A percentile compares a stretch with the other conserved stretches of the same genome.
Conservation (phyloP, 2,329 filamentous ascomycete species). For the Hypoxylon sp. region DNA sequence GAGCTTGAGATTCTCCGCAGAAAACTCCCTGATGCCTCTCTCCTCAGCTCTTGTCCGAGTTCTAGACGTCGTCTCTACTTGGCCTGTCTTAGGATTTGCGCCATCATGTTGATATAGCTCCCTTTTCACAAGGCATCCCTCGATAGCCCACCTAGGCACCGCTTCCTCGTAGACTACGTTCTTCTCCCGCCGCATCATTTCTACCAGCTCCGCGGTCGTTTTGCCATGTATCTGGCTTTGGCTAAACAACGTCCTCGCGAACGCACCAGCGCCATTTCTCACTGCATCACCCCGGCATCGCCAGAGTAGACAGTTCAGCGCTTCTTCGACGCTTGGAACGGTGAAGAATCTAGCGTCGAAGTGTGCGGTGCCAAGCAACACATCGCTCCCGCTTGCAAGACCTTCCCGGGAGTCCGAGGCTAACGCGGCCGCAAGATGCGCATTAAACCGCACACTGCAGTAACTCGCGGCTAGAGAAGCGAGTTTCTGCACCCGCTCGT, state of each 20-base stretch:
- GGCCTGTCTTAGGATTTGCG: constrained; percentile 10
- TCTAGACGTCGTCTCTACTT: constrained; percentile 1
- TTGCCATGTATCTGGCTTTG: constrained; percentile 20
- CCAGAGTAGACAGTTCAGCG: constrained; percentile 34
- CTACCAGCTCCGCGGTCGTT: constrained; percentile 31
- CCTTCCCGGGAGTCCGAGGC: neutral
- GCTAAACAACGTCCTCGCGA: constrained; percentile 28
- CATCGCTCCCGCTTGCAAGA: neutral
- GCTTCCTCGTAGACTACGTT: constrained; percentile 32
- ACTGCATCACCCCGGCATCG: constrained; percentile 22
- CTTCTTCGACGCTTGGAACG: constrained; percentile 34
- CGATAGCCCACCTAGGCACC: constrained; percentile 38
- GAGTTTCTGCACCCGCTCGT: constrained; percentile 33
- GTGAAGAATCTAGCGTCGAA: constrained; percentile 38
- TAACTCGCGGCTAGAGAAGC: constrained; percentile 32
- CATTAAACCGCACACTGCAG: constrained; percentile 36
- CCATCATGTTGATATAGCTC: constrained; percentile 24
- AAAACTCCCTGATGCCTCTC: constrained; percentile 31
- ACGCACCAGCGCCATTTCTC: constrained; percentile 19
- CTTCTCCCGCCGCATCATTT: constrained; percentile 36
- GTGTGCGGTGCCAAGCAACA: constrained; percentile 17
- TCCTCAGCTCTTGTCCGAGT: constrained; percentile 26
- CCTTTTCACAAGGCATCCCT: constrained; percentile 38
- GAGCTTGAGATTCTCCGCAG: constrained; percentile 28
- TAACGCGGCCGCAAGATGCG: constrained; percentile 19